Conservation (phyloP, 768 basidiomycete genomes). For the Naganishia kalamii region DNA sequence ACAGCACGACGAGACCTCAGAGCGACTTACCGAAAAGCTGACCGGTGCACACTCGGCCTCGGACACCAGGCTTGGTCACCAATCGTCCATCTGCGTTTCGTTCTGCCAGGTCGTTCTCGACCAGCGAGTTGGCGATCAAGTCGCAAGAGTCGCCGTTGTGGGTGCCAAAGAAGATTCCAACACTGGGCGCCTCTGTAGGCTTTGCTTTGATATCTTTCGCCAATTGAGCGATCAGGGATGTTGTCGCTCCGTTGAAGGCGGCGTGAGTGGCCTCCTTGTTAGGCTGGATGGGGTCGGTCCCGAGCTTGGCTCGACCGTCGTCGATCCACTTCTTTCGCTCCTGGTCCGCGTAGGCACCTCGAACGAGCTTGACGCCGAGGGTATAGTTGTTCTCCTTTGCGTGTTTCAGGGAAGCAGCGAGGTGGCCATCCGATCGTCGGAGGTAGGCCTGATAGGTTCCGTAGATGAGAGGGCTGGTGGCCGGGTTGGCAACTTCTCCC, state of each 20-base stretch:
- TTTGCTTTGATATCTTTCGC: conserved; percentile 47
- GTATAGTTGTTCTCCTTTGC: conserved; percentile 63
- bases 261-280: conserved; percentile 56
- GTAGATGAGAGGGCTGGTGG: conserved; percentile 14
- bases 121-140: conserved; percentile 59
- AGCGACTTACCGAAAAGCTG: conserved; percentile 69
- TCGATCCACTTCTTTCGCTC: conserved; percentile 51
- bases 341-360: conserved; percentile 81
- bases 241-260: conserved; percentile 62
- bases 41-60: conserved; percentile 64
- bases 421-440: conserved; percentile 63
- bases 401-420: conserved; percentile 60
- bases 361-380: conserved; percentile 83
- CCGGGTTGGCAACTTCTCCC: not conserved
- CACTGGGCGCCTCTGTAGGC: conserved; percentile 35
- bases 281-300: conserved; percentile 42
- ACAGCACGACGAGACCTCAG: no score
- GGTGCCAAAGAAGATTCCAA: conserved; percentile 77
- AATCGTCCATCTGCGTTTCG: conserved; percentile 44
- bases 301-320: conserved; percentile 32
- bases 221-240: conserved; percentile 56
- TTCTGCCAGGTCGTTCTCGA: conserved; percentile 54
- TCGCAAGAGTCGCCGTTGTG: conserved; percentile 71
- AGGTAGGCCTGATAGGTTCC: conserved; percentile 87
- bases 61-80: conserved; percentile 54